These are phyloP conservation scores for Chenopodium formosanum DNA, from an alignment of 148 eudicot species.

Conservation along the genomic window DNA sequence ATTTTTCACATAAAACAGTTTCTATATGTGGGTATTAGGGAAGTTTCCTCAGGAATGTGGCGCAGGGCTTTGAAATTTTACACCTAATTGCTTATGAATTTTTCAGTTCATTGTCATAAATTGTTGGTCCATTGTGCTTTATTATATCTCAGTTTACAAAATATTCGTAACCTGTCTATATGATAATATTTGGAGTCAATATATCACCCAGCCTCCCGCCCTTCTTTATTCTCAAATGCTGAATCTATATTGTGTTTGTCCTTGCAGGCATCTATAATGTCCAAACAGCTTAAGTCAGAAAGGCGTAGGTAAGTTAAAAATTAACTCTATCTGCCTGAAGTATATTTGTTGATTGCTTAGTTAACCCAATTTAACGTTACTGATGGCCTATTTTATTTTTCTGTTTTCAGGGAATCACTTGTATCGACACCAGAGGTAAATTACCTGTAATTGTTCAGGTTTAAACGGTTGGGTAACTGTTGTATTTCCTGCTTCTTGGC, in stretches of 20 bases:
- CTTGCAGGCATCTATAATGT: constrained; percentile 82
- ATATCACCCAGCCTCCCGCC: not conserved
- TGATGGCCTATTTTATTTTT: not conserved
- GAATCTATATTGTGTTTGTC: not conserved
- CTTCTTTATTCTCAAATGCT: not conserved
- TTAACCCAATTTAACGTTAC: not conserved
- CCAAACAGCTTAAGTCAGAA: constrained; percentile 73
- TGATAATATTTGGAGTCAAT: not conserved
- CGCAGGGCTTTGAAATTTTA: not conserved
- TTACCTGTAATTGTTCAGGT: not conserved
- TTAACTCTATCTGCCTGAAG: not conserved
- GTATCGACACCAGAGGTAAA: constrained; percentile 45
- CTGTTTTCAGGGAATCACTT: constrained; percentile 38
- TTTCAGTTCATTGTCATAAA: not conserved
- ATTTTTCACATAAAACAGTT: not conserved
- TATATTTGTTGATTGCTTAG: not conserved
- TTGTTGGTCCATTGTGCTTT: not conserved
- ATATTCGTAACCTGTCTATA: too few species aligned
- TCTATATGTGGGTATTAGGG: not conserved
- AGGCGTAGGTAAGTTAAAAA: constrained; percentile 53
- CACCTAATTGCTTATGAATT: not conserved
- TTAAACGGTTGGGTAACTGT: not conserved
- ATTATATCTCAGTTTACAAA: not conserved
- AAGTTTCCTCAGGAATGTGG: not conserved
- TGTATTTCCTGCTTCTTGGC: not conserved